These are phyloP conservation scores for Panellus pusillus DNA, from an alignment of 768 basidiomycete species.

Conservation along the genomic window DNA sequence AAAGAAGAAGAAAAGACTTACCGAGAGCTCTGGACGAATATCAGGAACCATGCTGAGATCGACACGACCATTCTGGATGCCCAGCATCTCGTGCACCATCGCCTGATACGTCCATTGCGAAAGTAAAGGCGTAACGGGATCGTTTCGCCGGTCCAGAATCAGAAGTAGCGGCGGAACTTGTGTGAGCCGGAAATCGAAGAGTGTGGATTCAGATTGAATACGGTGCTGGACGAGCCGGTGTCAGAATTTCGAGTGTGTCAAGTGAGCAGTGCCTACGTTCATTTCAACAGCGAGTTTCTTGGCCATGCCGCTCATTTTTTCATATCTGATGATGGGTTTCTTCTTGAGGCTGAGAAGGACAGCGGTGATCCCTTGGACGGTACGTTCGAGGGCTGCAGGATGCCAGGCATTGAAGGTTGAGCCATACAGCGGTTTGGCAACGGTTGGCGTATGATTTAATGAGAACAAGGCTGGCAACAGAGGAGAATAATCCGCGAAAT, in stretches of 20 bases:
- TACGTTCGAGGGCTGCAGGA: constrained; percentile 67
- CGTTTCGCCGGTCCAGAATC: constrained; percentile 93
- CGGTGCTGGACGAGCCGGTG: constrained; percentile 52
- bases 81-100: constrained; percentile 96
- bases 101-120: constrained; percentile 99
- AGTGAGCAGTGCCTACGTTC: constrained; percentile 49
- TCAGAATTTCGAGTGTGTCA: background rate
- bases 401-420: constrained; percentile 75
- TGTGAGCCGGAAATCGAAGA: constrained; percentile 92
- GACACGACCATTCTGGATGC: constrained; percentile 93
- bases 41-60: constrained; percentile 82
- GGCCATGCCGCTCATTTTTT: constrained; percentile 90
- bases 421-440: constrained; percentile 67
- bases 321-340: constrained; percentile 92
- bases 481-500: constrained; percentile 95
- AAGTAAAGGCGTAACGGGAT: constrained; percentile 93
- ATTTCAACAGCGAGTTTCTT: constrained; percentile 86
- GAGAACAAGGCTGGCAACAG: constrained; percentile 86
- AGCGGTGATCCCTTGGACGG: constrained; percentile 78
- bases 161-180: constrained; percentile 87
- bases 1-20: constrained; percentile 32
- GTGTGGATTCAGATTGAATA: constrained; percentile 73
- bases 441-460: constrained; percentile 70
- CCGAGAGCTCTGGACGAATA: constrained; percentile 82
- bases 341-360: constrained; percentile 94